phyloP scores from a whole-genome alignment of 2,329 filamentous ascomycete species.

The Sphaceloma murrayae region DNA sequence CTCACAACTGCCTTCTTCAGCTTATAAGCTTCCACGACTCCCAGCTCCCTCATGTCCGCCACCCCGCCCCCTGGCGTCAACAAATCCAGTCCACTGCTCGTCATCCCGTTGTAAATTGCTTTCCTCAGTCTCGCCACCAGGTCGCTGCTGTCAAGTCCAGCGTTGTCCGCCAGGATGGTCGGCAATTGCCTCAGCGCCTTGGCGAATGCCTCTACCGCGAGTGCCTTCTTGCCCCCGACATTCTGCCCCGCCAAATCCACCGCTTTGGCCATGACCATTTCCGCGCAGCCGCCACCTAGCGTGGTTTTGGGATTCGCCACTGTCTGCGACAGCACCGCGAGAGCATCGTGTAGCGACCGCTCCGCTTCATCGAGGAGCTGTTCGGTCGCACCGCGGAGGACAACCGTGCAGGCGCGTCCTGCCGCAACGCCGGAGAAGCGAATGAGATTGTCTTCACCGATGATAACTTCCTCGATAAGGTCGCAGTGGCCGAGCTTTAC shows the following conservation, averaged over 20 bases:
- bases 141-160: constrained; percentile 89
- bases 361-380: constrained; percentile 96
- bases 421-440: constrained; percentile 94
- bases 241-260: constrained; percentile 90
- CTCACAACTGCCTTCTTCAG: constrained; percentile 96
- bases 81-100: constrained; percentile 82
- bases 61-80: constrained; percentile 84
- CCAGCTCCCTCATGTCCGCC: constrained; percentile 88
- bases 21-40: constrained; percentile 97
- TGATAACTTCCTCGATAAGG: constrained; percentile 93
- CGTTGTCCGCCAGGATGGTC: constrained; percentile 95
- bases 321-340: constrained; percentile 93
- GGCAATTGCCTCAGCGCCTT: constrained; percentile 83
- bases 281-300: constrained; percentile 87
- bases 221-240: constrained; percentile 90
- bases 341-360: constrained; percentile 86
- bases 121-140: constrained; percentile 85
- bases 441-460: constrained; percentile 94
- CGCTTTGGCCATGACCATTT: constrained; percentile 99
- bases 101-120: constrained; percentile 90
- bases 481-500: constrained; percentile 95
- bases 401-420: constrained; percentile 90
- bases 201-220: constrained; percentile 85
- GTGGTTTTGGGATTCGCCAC: constrained; percentile 90
- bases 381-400: constrained; percentile 89